Conservation (phyloP, 2,329 filamentous ascomycete species). For the Trichoderma sp. region DNA sequence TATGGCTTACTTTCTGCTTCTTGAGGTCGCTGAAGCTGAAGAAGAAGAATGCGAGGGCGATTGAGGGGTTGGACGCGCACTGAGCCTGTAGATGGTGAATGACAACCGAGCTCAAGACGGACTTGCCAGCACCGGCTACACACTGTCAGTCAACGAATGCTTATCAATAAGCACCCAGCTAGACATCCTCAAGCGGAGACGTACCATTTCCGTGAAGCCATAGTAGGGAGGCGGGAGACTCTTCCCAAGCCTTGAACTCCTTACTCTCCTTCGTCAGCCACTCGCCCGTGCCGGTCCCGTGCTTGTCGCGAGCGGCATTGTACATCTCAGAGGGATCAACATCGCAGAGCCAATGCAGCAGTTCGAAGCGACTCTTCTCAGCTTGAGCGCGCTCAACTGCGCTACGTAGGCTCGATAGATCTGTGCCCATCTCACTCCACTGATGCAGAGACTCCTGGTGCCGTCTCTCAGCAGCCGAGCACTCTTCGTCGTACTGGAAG, state of each 20-base stretch:
- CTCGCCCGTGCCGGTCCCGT: background rate
- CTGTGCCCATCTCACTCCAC: no score
- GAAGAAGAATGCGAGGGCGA: background rate
- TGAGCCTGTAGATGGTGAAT: background rate
- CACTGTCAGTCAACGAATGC: background rate
- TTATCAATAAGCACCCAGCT: no score
- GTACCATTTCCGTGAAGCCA: constrained; percentile 16
- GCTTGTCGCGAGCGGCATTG: background rate
- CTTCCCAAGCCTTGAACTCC: background rate
- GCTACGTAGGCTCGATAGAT: background rate
- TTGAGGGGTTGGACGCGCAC: background rate
- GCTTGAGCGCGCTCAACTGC: background rate
- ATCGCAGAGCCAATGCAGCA: background rate
- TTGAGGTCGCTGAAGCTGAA: background rate
- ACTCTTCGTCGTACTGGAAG: background rate
- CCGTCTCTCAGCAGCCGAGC: background rate
- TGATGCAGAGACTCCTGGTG: background rate
- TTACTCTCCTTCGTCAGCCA: background rate
- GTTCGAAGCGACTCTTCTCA: background rate
- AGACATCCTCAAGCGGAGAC: background rate
- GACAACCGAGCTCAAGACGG: background rate
- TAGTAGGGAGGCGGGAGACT: background rate
- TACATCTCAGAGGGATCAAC: background rate
- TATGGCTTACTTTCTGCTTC: background rate
- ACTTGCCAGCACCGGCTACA: background rate